phyloP scores from a whole-genome alignment of 352 stramenopile species.

The Peronosclerospora sorghi region DNA sequence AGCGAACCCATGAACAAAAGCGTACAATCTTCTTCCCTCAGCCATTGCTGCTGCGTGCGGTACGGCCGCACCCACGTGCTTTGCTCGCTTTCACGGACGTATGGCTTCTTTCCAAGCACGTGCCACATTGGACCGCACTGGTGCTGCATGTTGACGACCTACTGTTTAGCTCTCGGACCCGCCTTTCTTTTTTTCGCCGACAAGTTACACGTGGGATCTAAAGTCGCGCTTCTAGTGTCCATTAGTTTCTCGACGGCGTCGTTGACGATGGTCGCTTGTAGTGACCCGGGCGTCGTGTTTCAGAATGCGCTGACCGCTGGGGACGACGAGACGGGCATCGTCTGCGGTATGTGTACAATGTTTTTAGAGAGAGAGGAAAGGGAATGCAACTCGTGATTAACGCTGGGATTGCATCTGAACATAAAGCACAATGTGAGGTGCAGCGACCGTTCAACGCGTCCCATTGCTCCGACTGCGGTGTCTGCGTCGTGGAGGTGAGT shows the following conservation, averaged over 20 bases:
- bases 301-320: constrained; percentile 24
- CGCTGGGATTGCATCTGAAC: neutral
- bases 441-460: constrained; percentile 52
- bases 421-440: constrained; percentile 69
- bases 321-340: constrained; percentile 37
- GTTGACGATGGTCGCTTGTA: constrained; percentile 71
- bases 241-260: constrained; percentile 48
- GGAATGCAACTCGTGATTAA: neutral
- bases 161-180: constrained; percentile 46
- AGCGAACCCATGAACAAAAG: too few relatives aligned
- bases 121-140: constrained; percentile 64
- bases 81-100: constrained; percentile 31
- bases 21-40: too few relatives aligned
- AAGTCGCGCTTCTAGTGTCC: constrained; percentile 36
- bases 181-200: constrained; percentile 41
- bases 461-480: constrained; percentile 70
- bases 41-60: constrained; percentile 28
- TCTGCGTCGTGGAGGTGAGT: constrained; percentile 54
- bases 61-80: constrained; percentile 53
- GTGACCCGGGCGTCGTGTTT: constrained; percentile 60
- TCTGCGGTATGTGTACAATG: constrained; percentile 37
- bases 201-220: constrained; percentile 29
- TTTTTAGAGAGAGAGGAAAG: neutral
- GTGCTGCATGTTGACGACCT: constrained; percentile 66
- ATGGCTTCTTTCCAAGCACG: constrained; percentile 49